Conservation (phyloP, 345 rosid species). For the Schrenkiella parvula region DNA sequence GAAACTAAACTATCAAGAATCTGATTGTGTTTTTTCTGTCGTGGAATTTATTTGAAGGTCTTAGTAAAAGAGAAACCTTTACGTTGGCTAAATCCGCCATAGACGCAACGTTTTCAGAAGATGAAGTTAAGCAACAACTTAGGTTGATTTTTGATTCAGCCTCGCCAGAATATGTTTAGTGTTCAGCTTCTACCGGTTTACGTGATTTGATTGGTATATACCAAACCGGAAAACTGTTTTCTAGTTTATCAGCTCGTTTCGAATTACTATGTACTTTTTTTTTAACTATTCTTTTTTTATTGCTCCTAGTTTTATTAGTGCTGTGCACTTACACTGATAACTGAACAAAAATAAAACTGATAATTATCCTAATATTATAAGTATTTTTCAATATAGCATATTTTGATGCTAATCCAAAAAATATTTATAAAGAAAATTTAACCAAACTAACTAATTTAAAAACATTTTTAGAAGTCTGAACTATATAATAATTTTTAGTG, state of each 20-base stretch:
- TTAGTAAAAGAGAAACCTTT: slow-evolving; percentile 60
- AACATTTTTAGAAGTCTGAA: too few relatives aligned
- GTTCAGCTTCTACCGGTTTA: not conserved
- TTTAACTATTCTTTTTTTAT: too few relatives aligned
- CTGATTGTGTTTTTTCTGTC: not conserved
- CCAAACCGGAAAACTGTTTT: not conserved
- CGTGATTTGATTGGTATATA: not conserved
- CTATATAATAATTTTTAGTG: too few relatives aligned
- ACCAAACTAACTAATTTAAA: too few relatives aligned
- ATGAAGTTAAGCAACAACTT: slow-evolving; percentile 55
- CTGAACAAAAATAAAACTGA: too few relatives aligned
- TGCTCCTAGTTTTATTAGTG: too few relatives aligned
- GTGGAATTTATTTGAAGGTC: slow-evolving; percentile 37
- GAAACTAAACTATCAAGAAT: not conserved
- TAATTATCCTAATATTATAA: too few relatives aligned
- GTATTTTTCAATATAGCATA: too few relatives aligned
- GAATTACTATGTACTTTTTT: not conserved
- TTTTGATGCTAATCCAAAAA: too few relatives aligned
- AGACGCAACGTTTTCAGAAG: slow-evolving; percentile 65
- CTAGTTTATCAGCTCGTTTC: not conserved
- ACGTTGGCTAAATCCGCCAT: slow-evolving; percentile 58
- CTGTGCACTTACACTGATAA: too few relatives aligned
- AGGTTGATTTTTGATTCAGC: slow-evolving; percentile 42
- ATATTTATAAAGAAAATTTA: too few relatives aligned
- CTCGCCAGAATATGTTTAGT: slow-evolving; percentile 29